phyloP scores from a whole-genome alignment of 2,329 filamentous ascomycete genomes.

The Trichoderma asperellum region DNA sequence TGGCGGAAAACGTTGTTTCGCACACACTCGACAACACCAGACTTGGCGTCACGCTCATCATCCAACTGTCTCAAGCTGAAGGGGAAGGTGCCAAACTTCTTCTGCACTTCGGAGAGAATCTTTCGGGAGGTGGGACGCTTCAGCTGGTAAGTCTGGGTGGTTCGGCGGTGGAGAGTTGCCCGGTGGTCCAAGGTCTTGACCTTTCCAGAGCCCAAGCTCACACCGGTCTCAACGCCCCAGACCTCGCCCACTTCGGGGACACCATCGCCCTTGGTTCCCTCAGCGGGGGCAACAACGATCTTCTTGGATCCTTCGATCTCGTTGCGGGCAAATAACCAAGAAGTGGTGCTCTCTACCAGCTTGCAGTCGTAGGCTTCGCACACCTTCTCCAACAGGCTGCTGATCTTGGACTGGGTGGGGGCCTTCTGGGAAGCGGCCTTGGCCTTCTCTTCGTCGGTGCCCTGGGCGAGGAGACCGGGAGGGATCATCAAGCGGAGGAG shows the following conservation, averaged over 20 bases:
- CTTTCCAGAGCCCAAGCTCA: constrained; percentile 90
- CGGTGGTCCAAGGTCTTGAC: constrained; percentile 89
- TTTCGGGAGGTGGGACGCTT: constrained; percentile 94
- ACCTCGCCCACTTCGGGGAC: constrained; percentile 87
- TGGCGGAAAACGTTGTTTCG: constrained; percentile 89
- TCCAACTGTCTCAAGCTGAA: constrained; percentile 97
- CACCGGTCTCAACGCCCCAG: constrained; percentile 96
- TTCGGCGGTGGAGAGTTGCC: constrained; percentile 90
- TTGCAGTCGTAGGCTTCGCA: constrained; percentile 89
- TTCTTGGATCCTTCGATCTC: constrained; percentile 98
- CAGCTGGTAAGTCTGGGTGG: constrained; percentile 85
- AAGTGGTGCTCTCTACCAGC: constrained; percentile 96
- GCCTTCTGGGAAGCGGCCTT: constrained; percentile 84
- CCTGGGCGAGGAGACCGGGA: constrained; percentile 79
- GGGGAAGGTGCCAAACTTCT: constrained; percentile 97
- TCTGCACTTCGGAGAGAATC: constrained; percentile 90
- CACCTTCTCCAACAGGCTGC: constrained; percentile 84
- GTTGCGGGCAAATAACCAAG: constrained; percentile 94
- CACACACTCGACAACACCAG: constrained; percentile 92
- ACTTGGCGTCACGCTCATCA: constrained; percentile 95
- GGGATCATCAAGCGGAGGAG: constrained; percentile 89
- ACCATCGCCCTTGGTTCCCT: constrained; percentile 90
- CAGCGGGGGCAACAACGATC: constrained; percentile 86
- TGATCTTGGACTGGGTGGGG: constrained; percentile 85
- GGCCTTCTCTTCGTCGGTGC: constrained; percentile 92